Base-by-base conservation (phyloP, 371 early-diverging fungal species). In the Rhizopus stolonifer region DNA sequence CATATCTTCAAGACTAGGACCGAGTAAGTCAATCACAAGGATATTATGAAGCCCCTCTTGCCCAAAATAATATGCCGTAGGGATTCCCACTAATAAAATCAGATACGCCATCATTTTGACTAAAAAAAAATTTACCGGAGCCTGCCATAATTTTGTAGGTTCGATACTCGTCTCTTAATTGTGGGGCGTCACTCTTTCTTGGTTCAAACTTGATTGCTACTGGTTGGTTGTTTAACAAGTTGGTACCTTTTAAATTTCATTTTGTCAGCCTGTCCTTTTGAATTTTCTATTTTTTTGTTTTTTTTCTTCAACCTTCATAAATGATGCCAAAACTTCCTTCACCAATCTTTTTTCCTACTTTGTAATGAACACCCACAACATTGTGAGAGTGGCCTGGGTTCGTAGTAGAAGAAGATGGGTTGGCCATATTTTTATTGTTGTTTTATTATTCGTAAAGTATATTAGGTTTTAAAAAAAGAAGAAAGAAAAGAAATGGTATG, bases 301-400 rank as follows among this genome's bases (percentile, higher is more conserved):
- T n/a, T n/a, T n/a, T n/a, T n/a, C n/a, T n/a, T n/a, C n/a, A n/a
- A n/a, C n/a, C n/a, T n/a, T n/a, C n/a, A n/a, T n/a, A n/a, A 54
- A 95, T 93, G 67, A 93, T 87, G 36, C 96, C 96, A 80, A 95
- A 95, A 63, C 86, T 86, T 21, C 96, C 96, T 68, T 95, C 95
- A 24, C 95, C 96, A 72, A 95, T 87, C 76, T 92, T 92, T 67
- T 85, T 85, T 46, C 93, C 93, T 21, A 95, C 93, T 58, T 81
- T 87, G 69, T 90, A 95, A 65, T 94, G 95, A 15, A 91, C 91
- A n/a, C 96, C 95, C 25, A 95, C 93, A 29, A 82, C 76, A 49
- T 78, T 82, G n/a, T n/a, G n/a, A 36, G 64, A 64, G 33, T 58
- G 52, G 45, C 56, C 55, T 48, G 64, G 60, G 52, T 46, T 59